A percentile compares a stretch with the other conserved stretches of the same genome.
Conservation (phyloP, 768 basidiomycete genomes). For the Rhodotorula toruloides region DNA sequence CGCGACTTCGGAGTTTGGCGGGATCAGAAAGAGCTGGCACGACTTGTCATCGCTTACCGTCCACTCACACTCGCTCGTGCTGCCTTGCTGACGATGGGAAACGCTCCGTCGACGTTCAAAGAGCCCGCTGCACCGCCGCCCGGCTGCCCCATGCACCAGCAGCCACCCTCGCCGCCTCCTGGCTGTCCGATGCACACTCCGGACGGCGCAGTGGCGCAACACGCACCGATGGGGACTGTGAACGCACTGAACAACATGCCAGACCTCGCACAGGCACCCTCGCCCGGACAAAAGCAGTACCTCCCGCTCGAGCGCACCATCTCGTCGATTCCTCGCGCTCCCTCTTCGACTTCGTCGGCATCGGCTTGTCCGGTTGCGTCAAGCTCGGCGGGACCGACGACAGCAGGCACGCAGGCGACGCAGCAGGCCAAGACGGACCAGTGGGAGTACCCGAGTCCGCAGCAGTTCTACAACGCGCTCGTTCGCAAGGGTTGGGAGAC, state of each 20-base stretch:
- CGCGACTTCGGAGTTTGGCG: too few species aligned
- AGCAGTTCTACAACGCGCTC: constrained; percentile 96
- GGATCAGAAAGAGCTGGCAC: too few species aligned
- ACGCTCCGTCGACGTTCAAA: background rate
- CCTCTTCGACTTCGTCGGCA: constrained; percentile 4
- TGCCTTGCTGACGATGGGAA: too few species aligned
- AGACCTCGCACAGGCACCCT: constrained; percentile 62
- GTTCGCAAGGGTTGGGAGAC: constrained; percentile 96
- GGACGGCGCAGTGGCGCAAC: background rate
- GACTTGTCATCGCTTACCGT: too few species aligned
- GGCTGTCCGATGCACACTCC: constrained; percentile 28
- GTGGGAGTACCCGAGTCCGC: constrained; percentile 97
- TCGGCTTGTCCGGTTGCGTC: constrained; percentile 32
- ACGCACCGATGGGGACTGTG: constrained; percentile 45
- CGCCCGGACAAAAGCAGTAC: constrained; percentile 55
- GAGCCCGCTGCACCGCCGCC: constrained; percentile 35
- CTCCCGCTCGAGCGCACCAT: constrained; percentile 69
- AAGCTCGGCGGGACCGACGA: background rate
- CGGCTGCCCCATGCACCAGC: constrained; percentile 44
- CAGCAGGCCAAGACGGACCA: constrained; percentile 42
- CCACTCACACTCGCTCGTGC: too few species aligned
- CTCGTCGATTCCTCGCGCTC: constrained; percentile 74
- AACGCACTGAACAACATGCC: constrained; percentile 86
- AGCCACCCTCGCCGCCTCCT: constrained; percentile 3
- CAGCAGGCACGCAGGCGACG: constrained; percentile 39